Evolutionary conservation across 176 grass and related monocot genomes (phyloP).

Genomic region (Cymbopogon citratus): DNA sequence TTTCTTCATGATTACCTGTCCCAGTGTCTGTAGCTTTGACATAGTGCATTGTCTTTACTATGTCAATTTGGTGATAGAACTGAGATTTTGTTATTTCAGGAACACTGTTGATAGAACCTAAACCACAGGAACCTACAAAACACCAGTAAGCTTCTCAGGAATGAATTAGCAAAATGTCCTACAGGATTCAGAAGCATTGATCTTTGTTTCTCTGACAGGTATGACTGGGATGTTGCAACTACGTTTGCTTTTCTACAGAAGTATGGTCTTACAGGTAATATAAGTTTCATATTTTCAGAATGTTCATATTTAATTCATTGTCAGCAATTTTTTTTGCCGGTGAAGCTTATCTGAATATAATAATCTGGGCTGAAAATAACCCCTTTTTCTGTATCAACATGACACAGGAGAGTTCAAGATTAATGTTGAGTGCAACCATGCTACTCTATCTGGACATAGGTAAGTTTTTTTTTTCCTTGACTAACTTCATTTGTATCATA

Average conservation of each 20-base stretch:
- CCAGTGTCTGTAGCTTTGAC: background rate
- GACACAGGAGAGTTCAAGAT: constrained; percentile 86
- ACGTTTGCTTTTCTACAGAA: constrained; percentile 90
- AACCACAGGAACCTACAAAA: constrained; percentile 96
- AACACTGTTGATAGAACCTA: constrained; percentile 84
- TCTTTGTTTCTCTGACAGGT: constrained; percentile 47
- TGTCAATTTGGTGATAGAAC: background rate
- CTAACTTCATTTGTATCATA: background rate
- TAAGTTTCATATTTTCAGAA: background rate
- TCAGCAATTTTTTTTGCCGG: background rate
- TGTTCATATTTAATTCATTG: background rate
- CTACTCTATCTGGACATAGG: constrained; percentile 93
- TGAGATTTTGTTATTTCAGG: constrained; percentile 39
- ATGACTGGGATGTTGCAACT: constrained; percentile 98
- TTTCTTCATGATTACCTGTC: constrained; percentile 10
- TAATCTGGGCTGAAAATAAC: background rate
- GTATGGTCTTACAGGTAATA: constrained; percentile 78
- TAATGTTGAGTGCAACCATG: constrained; percentile 97
- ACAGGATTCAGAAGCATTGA: background rate
- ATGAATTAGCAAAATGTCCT: background rate
- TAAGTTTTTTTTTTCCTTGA: constrained; percentile 15
- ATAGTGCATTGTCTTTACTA: background rate
- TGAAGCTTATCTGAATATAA: no score
- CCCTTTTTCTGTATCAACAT: background rate
- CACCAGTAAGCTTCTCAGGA: constrained; percentile 68